Percentiles rank a stretch among this genome's conserved stretches.
These are phyloP conservation scores for Globisporangium spiculum DNA, from an alignment of 352 stramenopile genomes.

Conservation along the genomic window DNA sequence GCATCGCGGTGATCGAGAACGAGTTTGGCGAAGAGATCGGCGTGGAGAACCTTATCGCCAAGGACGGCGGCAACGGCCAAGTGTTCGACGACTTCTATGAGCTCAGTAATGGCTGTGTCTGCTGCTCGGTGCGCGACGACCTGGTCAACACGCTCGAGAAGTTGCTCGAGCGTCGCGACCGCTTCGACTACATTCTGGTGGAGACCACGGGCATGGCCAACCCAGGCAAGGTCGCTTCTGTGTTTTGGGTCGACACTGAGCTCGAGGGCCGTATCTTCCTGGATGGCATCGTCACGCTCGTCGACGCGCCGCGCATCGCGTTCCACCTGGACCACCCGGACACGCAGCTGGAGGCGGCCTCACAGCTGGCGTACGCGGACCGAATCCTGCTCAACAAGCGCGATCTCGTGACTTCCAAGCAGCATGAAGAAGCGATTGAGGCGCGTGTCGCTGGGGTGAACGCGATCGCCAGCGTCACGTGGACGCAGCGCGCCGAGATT, in stretches of 20 bases:
- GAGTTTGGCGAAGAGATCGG: conserved; percentile 97
- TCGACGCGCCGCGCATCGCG: conserved; percentile 93
- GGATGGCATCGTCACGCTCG: conserved; percentile 96
- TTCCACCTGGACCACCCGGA: conserved; percentile 63
- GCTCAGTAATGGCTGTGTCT: conserved; percentile 98
- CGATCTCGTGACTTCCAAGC: conserved; percentile 88
- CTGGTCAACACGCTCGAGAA: conserved; percentile 79
- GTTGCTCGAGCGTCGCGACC: conserved; percentile 75
- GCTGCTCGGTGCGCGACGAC: conserved; percentile 95
- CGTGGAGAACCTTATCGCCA: conserved; percentile 91
- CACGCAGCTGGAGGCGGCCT: conserved; percentile 81
- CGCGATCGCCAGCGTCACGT: conserved; percentile 55
- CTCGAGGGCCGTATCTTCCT: conserved; percentile 87
- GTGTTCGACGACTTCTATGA: conserved; percentile 92
- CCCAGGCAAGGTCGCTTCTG: conserved; percentile 92
- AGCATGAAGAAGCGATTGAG: conserved; percentile 40
- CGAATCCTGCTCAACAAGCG: conserved; percentile 98
- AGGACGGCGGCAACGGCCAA: conserved; percentile 54
- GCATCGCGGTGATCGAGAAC: conserved; percentile 98
- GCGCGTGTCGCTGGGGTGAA: conserved; percentile 53
- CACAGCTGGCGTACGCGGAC: conserved; percentile 98
- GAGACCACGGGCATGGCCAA: conserved; percentile 95
- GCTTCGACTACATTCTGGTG: conserved; percentile 92
- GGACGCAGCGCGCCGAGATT: conserved; percentile 58
- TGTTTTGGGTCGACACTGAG: conserved; percentile 96